Evolutionary conservation across 345 rosid genomes (phyloP), one percentile per base, ranked within the genome.

Genomic region (Turnera subulata): DNA sequence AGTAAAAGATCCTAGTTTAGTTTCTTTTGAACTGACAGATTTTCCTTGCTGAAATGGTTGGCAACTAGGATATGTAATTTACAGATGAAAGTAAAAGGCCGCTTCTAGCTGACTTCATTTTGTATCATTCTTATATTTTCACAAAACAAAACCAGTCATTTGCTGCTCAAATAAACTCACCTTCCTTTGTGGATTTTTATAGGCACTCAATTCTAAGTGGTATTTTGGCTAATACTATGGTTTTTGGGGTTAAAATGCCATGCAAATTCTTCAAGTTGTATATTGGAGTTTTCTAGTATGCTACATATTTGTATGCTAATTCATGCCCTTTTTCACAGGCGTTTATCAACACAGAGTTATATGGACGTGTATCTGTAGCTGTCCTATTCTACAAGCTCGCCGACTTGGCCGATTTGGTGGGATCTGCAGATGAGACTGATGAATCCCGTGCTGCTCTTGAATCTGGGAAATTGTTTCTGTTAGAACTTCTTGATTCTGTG

Each of bases 361-460:
- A 80, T 79, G 95, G 91, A 38, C 96, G 98, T 42, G 93, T 86
- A n/a, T 88, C 91, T 51, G 89, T 92, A 19, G 90, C 96, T 63
- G 87, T 70, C 58, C 77, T 92, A 38, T 85, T 92, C 62, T 61
- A 75, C 78, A 83, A 80, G 77, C 80, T 91, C 17, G 83, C 92
- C 66, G 65, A 76, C 76, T 72, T 81, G 82, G 85, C 76, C 11
- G 55, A 62, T 56, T 51, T 60, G 70, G 70, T 53, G 45, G 81
- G 76, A 71, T 73, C 83, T 53, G 62, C 68, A 64, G 42, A 54
- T 59, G 84, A 63, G 73, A 75, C 69, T 64, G 64, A 74, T 58
- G 78, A 81, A 61, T 73, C 54, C 54, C 66, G 48, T 40, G 82
- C 81, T 24, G 89, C 91, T 25, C 64, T 83, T 22, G 78, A 83